Evolutionary conservation across 257 asterid species (phyloP).

Genomic region (Solanum paucissectum): DNA sequence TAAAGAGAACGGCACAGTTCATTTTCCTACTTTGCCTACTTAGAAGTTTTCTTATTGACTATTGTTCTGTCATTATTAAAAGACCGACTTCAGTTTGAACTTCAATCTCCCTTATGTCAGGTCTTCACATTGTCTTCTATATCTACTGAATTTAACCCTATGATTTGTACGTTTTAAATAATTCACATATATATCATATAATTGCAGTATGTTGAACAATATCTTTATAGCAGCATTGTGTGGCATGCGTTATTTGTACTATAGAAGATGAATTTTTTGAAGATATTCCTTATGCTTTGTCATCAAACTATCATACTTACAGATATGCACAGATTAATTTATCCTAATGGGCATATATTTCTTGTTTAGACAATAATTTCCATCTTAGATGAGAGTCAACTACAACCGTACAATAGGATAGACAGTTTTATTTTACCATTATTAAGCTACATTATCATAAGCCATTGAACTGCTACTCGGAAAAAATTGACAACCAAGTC

Average conservation of each 20-base stretch:
- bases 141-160: not conserved
- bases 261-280: not conserved
- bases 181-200: not conserved
- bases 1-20: not conserved
- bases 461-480: not conserved
- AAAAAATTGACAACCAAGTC: not conserved
- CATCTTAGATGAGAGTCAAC: not conserved
- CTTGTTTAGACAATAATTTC: too few relatives aligned
- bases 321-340: not conserved
- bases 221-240: not conserved
- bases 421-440: not conserved
- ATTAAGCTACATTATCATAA: not conserved
- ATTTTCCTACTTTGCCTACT: not conserved
- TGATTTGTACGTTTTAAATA: not conserved
- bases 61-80: not conserved
- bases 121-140: not conserved
- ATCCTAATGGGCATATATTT: not conserved
- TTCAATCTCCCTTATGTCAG: not conserved
- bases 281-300: not conserved
- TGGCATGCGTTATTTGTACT: not conserved
- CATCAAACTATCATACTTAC: not conserved
- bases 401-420: not conserved
- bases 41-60: not conserved
- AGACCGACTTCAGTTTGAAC: not conserved
- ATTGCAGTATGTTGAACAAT: not conserved